A percentile compares a stretch with the other conserved stretches of the same genome.
These are phyloP conservation scores for Juglanconis sp. DNA, from an alignment of 2,329 filamentous ascomycete genomes.

Conservation along the genomic window DNA sequence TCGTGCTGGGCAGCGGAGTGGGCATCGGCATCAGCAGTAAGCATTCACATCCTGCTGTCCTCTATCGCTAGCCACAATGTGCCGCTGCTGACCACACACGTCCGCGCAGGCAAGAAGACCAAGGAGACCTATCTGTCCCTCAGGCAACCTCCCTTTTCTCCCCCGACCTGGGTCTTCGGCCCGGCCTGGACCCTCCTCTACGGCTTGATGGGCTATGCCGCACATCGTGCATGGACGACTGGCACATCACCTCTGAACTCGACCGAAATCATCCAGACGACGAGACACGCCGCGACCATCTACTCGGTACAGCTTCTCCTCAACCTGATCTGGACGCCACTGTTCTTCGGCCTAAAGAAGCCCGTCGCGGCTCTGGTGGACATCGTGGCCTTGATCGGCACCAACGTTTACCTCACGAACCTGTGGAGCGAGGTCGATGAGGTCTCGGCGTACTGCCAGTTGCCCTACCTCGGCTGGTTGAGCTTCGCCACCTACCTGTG, in stretches of 20 bases:
- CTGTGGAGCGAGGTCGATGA: slow-evolving; percentile 73
- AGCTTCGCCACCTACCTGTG: slow-evolving; percentile 84
- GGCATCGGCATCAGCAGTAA: slow-evolving; percentile 66
- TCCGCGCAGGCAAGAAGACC: slow-evolving; percentile 34
- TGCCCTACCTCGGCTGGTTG: slow-evolving; percentile 85
- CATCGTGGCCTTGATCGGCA: slow-evolving; percentile 67
- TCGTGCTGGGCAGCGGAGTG: slow-evolving; percentile 67
- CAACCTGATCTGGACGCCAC: slow-evolving; percentile 86
- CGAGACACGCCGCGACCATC: slow-evolving; percentile 69
- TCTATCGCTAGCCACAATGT: background rate
- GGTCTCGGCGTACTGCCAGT: slow-evolving; percentile 70
- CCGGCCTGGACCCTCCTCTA: slow-evolving; percentile 66
- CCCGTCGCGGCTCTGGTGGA: slow-evolving; percentile 74
- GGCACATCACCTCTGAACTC: slow-evolving; percentile 56
- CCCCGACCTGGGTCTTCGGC: slow-evolving; percentile 60
- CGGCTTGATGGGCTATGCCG: slow-evolving; percentile 82
- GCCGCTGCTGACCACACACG: background rate
- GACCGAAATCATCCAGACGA: slow-evolving; percentile 50
- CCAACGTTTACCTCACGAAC: slow-evolving; percentile 71
- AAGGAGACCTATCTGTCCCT: slow-evolving; percentile 62
- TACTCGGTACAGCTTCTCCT: slow-evolving; percentile 83
- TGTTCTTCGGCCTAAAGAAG: slow-evolving; percentile 79
- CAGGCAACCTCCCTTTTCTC: slow-evolving; percentile 65
- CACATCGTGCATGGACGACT: slow-evolving; percentile 69
- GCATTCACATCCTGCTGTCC: slow-evolving; percentile 25